phyloP scores from a whole-genome alignment of 306 rosid species.

The Fragaria ananassa region DNA sequence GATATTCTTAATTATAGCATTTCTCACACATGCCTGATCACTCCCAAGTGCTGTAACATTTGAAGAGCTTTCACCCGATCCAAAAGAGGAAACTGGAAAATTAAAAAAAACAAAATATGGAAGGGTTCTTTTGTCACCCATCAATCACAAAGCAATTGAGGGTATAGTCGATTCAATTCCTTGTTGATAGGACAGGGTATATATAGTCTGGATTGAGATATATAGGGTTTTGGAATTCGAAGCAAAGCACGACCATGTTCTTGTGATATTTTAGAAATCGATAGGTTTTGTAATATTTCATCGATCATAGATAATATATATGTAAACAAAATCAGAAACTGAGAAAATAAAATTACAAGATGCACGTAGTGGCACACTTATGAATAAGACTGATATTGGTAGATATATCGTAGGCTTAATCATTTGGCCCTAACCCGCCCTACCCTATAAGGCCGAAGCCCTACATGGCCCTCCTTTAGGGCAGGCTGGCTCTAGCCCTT shows the following conservation, averaged over 20 bases:
- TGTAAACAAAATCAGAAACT: neutral
- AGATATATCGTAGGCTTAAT: too few species aligned
- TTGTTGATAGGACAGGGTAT: neutral
- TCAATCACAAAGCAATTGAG: too few species aligned
- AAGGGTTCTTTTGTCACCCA: too few species aligned
- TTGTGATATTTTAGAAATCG: neutral
- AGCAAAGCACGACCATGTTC: neutral
- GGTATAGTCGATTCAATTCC: neutral
- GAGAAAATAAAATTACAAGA: neutral
- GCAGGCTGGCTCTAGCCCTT: too few species aligned
- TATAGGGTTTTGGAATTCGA: neutral
- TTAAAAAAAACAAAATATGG: neutral
- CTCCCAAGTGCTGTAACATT: neutral
- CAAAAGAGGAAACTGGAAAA: neutral
- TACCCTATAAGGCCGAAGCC: too few species aligned
- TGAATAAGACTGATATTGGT: neutral
- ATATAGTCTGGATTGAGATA: neutral
- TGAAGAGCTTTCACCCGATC: neutral
- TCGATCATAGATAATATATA: neutral
- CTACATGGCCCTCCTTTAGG: too few species aligned
- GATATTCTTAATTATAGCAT: neutral
- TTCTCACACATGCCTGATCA: neutral
- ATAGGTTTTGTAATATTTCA: neutral
- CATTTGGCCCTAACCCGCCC: too few species aligned
- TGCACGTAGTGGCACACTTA: conserved; percentile 12